A percentile compares a stretch with the other conserved stretches of the same genome.
phyloP scores from a whole-genome alignment of 2,329 filamentous ascomycete genomes.

The Diplocarpon mali region DNA sequence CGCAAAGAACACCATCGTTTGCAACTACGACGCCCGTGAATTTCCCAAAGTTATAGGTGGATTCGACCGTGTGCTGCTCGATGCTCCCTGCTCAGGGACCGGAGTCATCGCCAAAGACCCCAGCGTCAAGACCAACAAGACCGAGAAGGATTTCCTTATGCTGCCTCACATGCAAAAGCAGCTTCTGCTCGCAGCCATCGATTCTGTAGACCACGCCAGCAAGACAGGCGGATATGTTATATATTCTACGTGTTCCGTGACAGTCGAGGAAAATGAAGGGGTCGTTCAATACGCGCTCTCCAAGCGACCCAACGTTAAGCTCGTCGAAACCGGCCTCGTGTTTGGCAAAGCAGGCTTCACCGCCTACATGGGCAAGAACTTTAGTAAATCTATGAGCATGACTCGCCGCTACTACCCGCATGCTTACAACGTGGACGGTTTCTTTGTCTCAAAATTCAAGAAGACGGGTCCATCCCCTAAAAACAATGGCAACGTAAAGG shows the following conservation, averaged over 20 bases:
- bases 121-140: slow-evolving; percentile 97
- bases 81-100: slow-evolving; percentile 92
- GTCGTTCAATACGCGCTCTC: slow-evolving; percentile 89
- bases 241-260: slow-evolving; percentile 94
- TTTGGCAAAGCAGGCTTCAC: slow-evolving; percentile 93
- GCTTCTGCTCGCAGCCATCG: slow-evolving; percentile 82
- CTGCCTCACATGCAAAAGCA: slow-evolving; percentile 94
- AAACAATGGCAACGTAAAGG: slow-evolving; percentile 25
- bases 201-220: slow-evolving; percentile 82
- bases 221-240: slow-evolving; percentile 93
- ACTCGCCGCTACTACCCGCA: slow-evolving; percentile 84
- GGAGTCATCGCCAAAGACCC: slow-evolving; percentile 97
- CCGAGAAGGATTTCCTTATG: slow-evolving; percentile 84
- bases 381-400: slow-evolving; percentile 73
- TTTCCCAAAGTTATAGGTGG: slow-evolving; percentile 93
- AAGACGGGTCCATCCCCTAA: slow-evolving; percentile 71
- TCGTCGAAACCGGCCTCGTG: slow-evolving; percentile 80
- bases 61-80: slow-evolving; percentile 87
- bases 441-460: slow-evolving; percentile 96
- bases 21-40: slow-evolving; percentile 86
- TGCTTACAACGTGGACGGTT: slow-evolving; percentile 90
- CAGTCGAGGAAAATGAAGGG: slow-evolving; percentile 85
- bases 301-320: slow-evolving; percentile 84
- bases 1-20: slow-evolving; percentile 87
- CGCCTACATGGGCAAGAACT: slow-evolving; percentile 81